A percentile compares a stretch with the other conserved stretches of the same genome.
Conservation (phyloP, 768 basidiomycete species). For the Agaricus blazei region DNA sequence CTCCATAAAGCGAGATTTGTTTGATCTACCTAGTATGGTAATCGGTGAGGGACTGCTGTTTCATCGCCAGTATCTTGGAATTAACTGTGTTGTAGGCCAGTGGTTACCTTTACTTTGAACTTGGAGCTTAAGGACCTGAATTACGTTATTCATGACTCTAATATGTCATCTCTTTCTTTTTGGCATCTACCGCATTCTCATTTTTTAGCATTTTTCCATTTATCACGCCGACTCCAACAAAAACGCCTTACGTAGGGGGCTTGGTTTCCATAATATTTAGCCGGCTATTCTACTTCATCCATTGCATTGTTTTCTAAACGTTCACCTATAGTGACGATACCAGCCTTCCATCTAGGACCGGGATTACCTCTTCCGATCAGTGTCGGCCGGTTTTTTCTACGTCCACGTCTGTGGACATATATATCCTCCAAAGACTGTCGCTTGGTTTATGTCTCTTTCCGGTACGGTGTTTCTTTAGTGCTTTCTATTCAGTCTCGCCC, state of each 20-base stretch:
- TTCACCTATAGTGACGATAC: neutral
- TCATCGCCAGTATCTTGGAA: neutral
- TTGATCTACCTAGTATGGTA: conserved; percentile 84
- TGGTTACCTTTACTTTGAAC: conserved; percentile 76
- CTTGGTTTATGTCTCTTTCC: conserved; percentile 3
- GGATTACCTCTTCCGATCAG: neutral
- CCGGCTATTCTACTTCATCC: neutral
- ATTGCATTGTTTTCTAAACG: conserved; percentile 3
- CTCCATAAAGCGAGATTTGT: conserved; percentile 89
- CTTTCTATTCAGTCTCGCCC: neutral
- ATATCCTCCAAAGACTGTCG: neutral
- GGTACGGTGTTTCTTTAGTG: neutral
- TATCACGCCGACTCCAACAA: neutral
- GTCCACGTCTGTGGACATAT: neutral
- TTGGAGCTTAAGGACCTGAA: conserved; percentile 1
- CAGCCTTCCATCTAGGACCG: neutral
- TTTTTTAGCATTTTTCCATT: conserved; percentile 7
- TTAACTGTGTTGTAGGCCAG: conserved; percentile 51
- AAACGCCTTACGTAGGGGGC: neutral
- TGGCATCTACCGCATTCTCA: conserved; percentile 7
- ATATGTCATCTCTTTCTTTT: conserved; percentile 13
- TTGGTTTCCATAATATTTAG: neutral
- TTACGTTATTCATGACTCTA: conserved; percentile 15
- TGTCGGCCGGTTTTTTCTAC: neutral
- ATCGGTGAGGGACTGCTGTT: conserved; percentile 51